Evolutionary conservation across 371 early-diverging fungal species (phyloP), one percentile per base, ranked within the genome.

Genomic region (Chytridium lagenaria): DNA sequence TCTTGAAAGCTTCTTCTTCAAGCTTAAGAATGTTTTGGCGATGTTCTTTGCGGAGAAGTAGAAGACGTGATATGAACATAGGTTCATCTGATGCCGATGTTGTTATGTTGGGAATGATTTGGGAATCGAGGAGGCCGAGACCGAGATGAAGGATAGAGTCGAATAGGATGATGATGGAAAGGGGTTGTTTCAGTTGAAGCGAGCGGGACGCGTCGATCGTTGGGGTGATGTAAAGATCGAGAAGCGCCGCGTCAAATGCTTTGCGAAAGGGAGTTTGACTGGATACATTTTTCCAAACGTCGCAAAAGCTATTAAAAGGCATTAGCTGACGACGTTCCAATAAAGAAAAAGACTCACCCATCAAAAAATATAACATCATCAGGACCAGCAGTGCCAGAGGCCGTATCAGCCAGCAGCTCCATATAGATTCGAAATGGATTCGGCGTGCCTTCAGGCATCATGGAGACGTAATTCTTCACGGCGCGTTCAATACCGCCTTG

Each of bases 351-450:
- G 10, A 61, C 61, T 37, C 37, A 61, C 61, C 61, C 61, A 33
- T 61, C 61, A 61, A 34, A 61, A 34, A 33, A 61, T 10, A 61
- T 34, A 61, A 61, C 34, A 37, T 61, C 61, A 34, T 61, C 61
- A 36, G 61, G 31, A 23, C 15, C 23, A 10, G 36, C 37, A 34
- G 5, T 15, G 3, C 61, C 61, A 23, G 61, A 31, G 23, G 61
- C 61, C 7, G 61, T 61, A 23, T 61, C 61, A 7, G 3, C 19
- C 7, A 61, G 61, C 7, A 61, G 16, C 36, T 37, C 61, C 61
- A 61, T 61, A 3, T 23, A 61, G 3, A 33, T 10, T 34, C 34
- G 30, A 34, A 61, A 61, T 34, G 61, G 61, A 34, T 61, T 61
- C 36, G 3, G 12, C 7, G 26, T 16, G 12, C 37, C 37, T 12